Evolutionary conservation across 306 rosid genomes (phyloP).

Genomic region (Medicago truncatula): MtrunA17r5.0-ANR NC_053046.1:7312501-7313000

Average conservation of each 20-base stretch:
- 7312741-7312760: neutral
- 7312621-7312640: neutral
- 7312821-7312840: constrained; percentile 7
- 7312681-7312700: constrained; percentile 43
- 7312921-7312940: constrained; percentile 20
- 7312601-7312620: neutral
- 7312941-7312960: constrained; percentile 39
- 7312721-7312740: neutral
- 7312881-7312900: constrained; percentile 30
- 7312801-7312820: constrained; percentile 16
- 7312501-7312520: too few relatives aligned
- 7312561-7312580: neutral
- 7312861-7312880: constrained; percentile 12
- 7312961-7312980: constrained; percentile 63
- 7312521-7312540: too few relatives aligned
- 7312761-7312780: neutral
- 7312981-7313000: constrained; percentile 56
- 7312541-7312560: too few relatives aligned
- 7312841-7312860: constrained; percentile 10
- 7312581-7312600: neutral
- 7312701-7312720: constrained; percentile 1
- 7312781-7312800: neutral
- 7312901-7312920: neutral
- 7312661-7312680: constrained; percentile 47
- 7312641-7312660: neutral